A percentile compares a stretch with the other conserved stretches of the same genome.
These are phyloP conservation scores for Zelonia costaricensis DNA, from an alignment of 208 protist genomes.

Conservation along the genomic window DNA sequence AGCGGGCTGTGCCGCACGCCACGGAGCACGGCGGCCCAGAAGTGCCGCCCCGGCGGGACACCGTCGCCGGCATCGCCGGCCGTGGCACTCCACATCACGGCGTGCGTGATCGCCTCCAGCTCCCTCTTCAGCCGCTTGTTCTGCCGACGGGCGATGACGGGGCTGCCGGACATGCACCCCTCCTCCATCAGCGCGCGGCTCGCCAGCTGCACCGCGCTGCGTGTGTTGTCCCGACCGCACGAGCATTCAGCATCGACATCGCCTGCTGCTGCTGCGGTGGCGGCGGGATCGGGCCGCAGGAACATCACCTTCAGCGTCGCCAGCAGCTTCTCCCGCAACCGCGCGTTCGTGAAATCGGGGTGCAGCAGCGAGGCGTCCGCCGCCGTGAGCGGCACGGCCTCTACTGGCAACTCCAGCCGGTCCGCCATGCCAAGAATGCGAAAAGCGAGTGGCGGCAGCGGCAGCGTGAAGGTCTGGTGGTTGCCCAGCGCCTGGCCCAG, in stretches of 20 bases:
- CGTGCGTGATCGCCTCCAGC: conserved; percentile 31
- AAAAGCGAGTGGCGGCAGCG: conserved; percentile 57
- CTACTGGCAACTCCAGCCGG: conserved; percentile 26
- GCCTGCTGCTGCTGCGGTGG: neutral
- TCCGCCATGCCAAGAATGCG: conserved; percentile 36
- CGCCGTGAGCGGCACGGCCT: conserved; percentile 11
- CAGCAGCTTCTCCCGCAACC: conserved; percentile 18
- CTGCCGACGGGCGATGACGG: conserved; percentile 13
- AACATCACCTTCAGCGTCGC: neutral
- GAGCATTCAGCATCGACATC: no score
- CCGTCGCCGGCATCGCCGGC: conserved; percentile 5
- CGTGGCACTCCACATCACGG: conserved; percentile 27
- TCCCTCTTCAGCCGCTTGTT: conserved; percentile 37
- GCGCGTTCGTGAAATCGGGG: conserved; percentile 11
- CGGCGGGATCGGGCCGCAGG: neutral
- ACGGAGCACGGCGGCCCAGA: conserved; percentile 47
- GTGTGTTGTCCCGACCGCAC: neutral
- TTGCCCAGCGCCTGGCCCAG: conserved; percentile 48
- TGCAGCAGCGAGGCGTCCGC: conserved; percentile 36
- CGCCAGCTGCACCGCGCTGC: no score
- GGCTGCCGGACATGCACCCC: conserved; percentile 6
- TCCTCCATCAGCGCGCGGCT: neutral
- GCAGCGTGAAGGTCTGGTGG: conserved; percentile 38
- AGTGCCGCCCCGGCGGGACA: conserved; percentile 1
- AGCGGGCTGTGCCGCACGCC: conserved; percentile 46